Evolutionary conservation across 2,329 filamentous ascomycete species (phyloP).

Genomic region (Iodosphaeria phyllophila): DNA sequence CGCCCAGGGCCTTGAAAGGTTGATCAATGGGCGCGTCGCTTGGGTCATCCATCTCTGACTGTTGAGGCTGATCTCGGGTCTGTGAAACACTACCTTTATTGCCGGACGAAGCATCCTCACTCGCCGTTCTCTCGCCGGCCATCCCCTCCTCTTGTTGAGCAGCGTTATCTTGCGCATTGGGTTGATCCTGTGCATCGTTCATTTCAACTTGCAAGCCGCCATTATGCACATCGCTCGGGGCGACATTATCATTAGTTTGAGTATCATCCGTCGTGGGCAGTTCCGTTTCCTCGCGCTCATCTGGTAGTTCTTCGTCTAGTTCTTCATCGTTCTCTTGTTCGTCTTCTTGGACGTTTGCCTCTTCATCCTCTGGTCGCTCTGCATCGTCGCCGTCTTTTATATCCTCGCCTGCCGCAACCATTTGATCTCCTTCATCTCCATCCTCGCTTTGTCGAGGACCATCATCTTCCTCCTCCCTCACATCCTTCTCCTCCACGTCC

Average conservation of each 20-base stretch:
- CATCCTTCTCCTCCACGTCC: constrained; percentile 25
- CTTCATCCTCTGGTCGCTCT: constrained; percentile 20
- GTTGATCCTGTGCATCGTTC: constrained; percentile 41
- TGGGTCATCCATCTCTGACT: constrained; percentile 21
- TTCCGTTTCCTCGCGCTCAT: constrained; percentile 14
- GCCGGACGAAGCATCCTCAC: constrained; percentile 43
- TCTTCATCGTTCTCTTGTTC: constrained; percentile 14
- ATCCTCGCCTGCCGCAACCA: constrained; percentile 23
- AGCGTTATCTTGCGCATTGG: constrained; percentile 37
- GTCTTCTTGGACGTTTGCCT: constrained; percentile 13
- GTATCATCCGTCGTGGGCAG: constrained; percentile 20
- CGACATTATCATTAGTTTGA: constrained; percentile 40
- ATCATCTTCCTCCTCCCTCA: constrained; percentile 18
- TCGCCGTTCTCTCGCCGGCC: constrained; percentile 43
- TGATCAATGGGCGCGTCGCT: constrained; percentile 32
- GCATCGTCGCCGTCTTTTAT: constrained; percentile 35
- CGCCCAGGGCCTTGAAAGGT: constrained; percentile 86
- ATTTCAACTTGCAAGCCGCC: constrained; percentile 47
- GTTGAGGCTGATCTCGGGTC: constrained; percentile 22
- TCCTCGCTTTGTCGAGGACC: constrained; percentile 21
- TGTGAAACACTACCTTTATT: constrained; percentile 38
- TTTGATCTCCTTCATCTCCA: constrained; percentile 27
- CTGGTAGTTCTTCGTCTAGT: constrained; percentile 11
- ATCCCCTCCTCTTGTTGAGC: constrained; percentile 49
- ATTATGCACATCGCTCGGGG: constrained; percentile 43